Evolutionary conservation across 2,329 filamentous ascomycete genomes (phyloP), one percentile per base, ranked within the genome.

Genomic region (Exserohilum rostratum): DNA sequence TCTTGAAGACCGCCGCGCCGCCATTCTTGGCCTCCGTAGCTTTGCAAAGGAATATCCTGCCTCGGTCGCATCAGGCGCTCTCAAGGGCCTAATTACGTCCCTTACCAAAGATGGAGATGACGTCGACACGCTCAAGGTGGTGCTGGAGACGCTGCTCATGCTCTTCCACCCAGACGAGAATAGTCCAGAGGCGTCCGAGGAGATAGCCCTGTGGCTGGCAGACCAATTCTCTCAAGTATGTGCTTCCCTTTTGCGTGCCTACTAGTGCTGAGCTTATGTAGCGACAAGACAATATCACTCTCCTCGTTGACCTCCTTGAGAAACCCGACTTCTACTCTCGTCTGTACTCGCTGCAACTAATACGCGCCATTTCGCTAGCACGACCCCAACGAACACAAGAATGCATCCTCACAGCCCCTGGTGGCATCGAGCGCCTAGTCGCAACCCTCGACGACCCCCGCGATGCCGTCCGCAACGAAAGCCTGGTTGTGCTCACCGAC

Each of bases 11-110:
- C 89, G 96, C 49, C 88, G 95, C 59, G 93, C 91, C 51, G 93
- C 95, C 40, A 60, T 99, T 43, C 85, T 96, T 27, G 95, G 95
- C 15, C 82, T 99, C 33, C 86, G 96, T 66, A 97, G 93, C 78
- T 98, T 99, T 75, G 91, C 95, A 37, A 98, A 98, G 77, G 88
- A 96, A 58, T 98, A 93, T 68, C 96, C 95, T 33, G 96, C 96
- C 12, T 96, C 93, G 6, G 95, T 99, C 31, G 91, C 96, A 2
- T 97, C 93, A 3, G 93, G 92, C 34, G 91, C 93, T n/a, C 80
- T 99, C 43, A 85, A 93, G 59, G 91, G 90, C 52, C 82, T 99
- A 52, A 98, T 99, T 63, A 87, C 85, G 11, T 91, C 90, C 66
- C 79, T 99, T 48, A 86, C 86, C 63, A 92, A 91, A 72, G 95